Evolutionary conservation across 164 flowering plant species (phyloP).

Genomic region (Chimonanthus praecox): DNA sequence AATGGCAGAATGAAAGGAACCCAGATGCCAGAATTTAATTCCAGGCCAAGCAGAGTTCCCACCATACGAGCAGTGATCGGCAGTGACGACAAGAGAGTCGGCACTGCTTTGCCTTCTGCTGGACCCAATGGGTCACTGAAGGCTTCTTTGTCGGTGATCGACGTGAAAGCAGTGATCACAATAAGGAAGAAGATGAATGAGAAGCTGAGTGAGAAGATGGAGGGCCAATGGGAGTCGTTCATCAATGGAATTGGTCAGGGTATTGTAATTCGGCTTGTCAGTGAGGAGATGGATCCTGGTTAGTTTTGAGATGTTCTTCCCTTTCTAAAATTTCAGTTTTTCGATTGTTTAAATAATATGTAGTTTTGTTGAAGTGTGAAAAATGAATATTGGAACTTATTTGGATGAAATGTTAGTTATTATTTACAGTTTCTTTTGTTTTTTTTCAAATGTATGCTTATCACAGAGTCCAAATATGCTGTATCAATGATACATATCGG

Average conservation of each 20-base stretch:
- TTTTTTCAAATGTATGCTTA: too few species aligned
- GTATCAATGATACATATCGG: too few species aligned
- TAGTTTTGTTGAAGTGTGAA: too few species aligned
- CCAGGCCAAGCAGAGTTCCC: slow-evolving; percentile 3
- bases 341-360: too few species aligned
- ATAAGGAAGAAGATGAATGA: slow-evolving; percentile 80
- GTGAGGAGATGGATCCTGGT: slow-evolving; percentile 86
- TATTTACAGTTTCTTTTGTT: too few species aligned
- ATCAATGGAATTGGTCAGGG: slow-evolving; percentile 75
- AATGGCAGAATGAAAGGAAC: not conserved
- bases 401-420: too few species aligned
- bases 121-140: slow-evolving; percentile 19
- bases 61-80: slow-evolving; percentile 41
- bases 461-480: too few species aligned
- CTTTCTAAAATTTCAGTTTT: not conserved
- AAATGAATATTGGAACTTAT: too few species aligned
- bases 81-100: slow-evolving; percentile 36
- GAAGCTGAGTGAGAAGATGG: slow-evolving; percentile 54
- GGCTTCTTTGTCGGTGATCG: slow-evolving; percentile 15
- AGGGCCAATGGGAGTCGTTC: slow-evolving; percentile 58
- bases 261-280: slow-evolving; percentile 62
- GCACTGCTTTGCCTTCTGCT: slow-evolving; percentile 7
- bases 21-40: slow-evolving; percentile 3
- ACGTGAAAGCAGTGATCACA: slow-evolving; percentile 61
- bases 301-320: slow-evolving; percentile 2